Evolutionary conservation across 1,284 basidiomycete species (phyloP).

Genomic region (Termitomyces sp.): DNA sequence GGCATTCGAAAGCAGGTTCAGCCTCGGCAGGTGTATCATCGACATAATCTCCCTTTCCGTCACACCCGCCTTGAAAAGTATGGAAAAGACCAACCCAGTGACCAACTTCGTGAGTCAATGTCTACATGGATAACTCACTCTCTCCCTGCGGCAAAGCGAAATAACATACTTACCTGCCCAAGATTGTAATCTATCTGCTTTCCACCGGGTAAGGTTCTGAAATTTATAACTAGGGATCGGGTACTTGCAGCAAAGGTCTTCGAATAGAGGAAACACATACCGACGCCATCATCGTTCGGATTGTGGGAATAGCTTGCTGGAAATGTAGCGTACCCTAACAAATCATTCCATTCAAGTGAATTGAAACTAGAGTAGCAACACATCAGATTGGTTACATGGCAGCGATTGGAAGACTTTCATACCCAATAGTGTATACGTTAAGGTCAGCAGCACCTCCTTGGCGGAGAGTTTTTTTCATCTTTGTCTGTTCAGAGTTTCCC

Average conservation of each 20-base stretch:
- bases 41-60: constrained; percentile 31
- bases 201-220: not conserved
- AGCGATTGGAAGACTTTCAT: not conserved
- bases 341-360: constrained; percentile 10
- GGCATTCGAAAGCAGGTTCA: constrained; percentile 32
- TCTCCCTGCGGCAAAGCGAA: not conserved
- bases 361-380: not conserved
- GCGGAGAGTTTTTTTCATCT: constrained; percentile 11
- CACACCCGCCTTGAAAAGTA: constrained; percentile 27
- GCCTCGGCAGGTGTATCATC: constrained; percentile 42
- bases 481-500: not conserved
- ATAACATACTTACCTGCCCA: constrained; percentile 1
- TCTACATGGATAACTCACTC: constrained; percentile 12
- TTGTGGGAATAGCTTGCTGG: constrained; percentile 12
- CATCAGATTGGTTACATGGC: not conserved
- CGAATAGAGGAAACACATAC: constrained; percentile 5
- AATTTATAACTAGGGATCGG: not conserved
- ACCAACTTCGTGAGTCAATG: constrained; percentile 21
- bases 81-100: constrained; percentile 18
- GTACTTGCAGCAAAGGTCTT: not conserved
- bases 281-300: constrained; percentile 16
- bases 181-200: constrained; percentile 8
- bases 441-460: constrained; percentile 10
- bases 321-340: constrained; percentile 19
- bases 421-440: constrained; percentile 20